phyloP scores from a whole-genome alignment of 352 stramenopile genomes.

The Pythium scleroteichum region DNA sequence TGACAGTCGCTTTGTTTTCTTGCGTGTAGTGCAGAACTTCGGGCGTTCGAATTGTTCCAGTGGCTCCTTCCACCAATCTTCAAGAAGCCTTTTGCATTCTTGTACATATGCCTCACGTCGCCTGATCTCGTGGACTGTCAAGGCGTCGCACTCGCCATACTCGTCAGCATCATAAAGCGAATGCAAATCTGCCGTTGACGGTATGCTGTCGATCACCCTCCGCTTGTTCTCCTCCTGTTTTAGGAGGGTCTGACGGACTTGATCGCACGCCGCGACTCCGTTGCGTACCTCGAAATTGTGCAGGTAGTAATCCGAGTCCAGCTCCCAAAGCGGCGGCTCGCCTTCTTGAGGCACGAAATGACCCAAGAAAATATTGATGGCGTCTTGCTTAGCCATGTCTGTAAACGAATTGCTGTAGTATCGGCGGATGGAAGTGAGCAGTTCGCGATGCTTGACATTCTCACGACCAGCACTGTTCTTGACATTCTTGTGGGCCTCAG shows the following conservation, averaged over 20 bases:
- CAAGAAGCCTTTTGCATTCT: constrained; percentile 72
- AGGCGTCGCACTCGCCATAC: constrained; percentile 20
- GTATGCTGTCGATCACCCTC: constrained; percentile 39
- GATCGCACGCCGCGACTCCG: constrained; percentile 55
- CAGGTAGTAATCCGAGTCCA: constrained; percentile 90
- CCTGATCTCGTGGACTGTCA: constrained; percentile 48
- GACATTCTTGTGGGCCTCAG: constrained; percentile 99
- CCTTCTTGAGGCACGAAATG: constrained; percentile 81
- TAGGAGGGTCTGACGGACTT: constrained; percentile 60
- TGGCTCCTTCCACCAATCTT: constrained; percentile 88
- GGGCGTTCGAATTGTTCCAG: constrained; percentile 70
- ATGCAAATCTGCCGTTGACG: constrained; percentile 18
- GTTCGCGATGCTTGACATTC: constrained; percentile 94
- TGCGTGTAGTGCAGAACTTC: constrained; percentile 6
- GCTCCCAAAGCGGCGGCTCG: constrained; percentile 74
- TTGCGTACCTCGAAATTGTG: constrained; percentile 90
- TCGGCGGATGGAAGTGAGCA: constrained; percentile 97
- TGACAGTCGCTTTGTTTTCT: not conserved
- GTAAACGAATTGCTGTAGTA: constrained; percentile 99
- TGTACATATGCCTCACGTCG: constrained; percentile 67
- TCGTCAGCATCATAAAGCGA: constrained; percentile 33
- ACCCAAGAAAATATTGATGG: constrained; percentile 99
- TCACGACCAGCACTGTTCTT: constrained; percentile 83
- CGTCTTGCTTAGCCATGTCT: constrained; percentile 98
- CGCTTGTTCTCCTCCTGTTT: constrained; percentile 67